Percentiles rank a stretch among this genome's conserved stretches.
Conservation (phyloP, 352 stramenopile species). For the Globisporangium paroecandrum region DNA sequence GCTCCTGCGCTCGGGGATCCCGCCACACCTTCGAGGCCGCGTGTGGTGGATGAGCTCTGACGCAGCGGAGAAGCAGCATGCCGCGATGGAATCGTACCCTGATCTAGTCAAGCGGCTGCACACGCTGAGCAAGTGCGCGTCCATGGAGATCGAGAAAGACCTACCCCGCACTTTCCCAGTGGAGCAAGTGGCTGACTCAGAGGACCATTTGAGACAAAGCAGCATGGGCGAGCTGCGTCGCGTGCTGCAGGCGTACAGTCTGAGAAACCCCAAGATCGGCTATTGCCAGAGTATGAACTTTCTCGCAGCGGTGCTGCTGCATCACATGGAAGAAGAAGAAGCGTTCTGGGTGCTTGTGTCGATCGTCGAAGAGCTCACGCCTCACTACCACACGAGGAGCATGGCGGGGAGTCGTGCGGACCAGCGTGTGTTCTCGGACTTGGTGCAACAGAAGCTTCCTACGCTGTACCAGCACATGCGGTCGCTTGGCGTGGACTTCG, state of each 20-base stretch:
- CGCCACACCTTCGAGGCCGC: conserved; percentile 55
- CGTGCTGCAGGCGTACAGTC: conserved; percentile 81
- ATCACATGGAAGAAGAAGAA: conserved; percentile 83
- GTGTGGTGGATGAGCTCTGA: conserved; percentile 85
- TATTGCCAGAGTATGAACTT: conserved; percentile 93
- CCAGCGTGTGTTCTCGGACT: conserved; percentile 81
- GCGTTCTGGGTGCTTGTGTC: conserved; percentile 83
- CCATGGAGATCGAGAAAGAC: conserved; percentile 89
- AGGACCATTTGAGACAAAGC: conserved; percentile 24
- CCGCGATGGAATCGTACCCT: conserved; percentile 49
- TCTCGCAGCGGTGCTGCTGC: conserved; percentile 69
- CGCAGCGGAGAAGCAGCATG: conserved; percentile 42
- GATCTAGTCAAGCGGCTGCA: conserved; percentile 51
- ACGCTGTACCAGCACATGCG: conserved; percentile 68
- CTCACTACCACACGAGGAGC: conserved; percentile 82
- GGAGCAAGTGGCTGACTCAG: conserved; percentile 21
- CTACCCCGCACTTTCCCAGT: conserved; percentile 77
- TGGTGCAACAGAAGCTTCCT: conserved; percentile 86
- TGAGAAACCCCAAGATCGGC: conserved; percentile 78
- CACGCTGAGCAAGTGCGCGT: conserved; percentile 56
- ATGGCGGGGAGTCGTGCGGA: conserved; percentile 90
- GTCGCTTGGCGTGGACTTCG: conserved; percentile 72
- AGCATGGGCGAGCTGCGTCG: conserved; percentile 66
- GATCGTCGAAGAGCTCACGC: conserved; percentile 89
- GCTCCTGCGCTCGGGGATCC: conserved; percentile 60